phyloP scores from a whole-genome alignment of 306 rosid genomes.

The Dalbergia cochinchinensis region DNA sequence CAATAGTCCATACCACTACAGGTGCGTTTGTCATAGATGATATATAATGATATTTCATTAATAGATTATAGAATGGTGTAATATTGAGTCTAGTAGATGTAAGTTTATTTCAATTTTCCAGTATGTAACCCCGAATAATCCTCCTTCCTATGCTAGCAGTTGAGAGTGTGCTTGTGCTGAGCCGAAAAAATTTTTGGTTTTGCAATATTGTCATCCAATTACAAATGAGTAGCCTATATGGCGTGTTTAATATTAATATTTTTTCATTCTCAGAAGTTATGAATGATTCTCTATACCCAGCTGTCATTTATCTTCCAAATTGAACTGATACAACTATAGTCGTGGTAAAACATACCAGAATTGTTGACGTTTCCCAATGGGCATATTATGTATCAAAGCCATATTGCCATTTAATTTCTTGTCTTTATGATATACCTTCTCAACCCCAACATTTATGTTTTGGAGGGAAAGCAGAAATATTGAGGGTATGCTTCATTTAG shows the following conservation, averaged over 20 bases:
- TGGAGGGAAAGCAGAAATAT: background rate
- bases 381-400: conserved; percentile 14
- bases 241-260: background rate
- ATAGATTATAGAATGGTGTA: background rate
- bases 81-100: too few relatives aligned
- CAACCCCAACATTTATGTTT: background rate
- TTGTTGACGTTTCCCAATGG: conserved; percentile 20
- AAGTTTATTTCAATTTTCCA: too few relatives aligned
- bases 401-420: background rate
- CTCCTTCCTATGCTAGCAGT: conserved; percentile 19
- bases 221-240: conserved; percentile 36
- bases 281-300: background rate
- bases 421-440: background rate
- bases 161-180: conserved; percentile 48
- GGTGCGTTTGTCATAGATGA: conserved; percentile 93
- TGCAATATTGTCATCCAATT: conserved; percentile 39
- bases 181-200: conserved; percentile 33
- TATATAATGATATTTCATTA: conserved; percentile 5
- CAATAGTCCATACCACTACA: conserved; percentile 92
- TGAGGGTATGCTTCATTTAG: background rate
- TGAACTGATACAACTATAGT: conserved; percentile 1
- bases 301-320: background rate
- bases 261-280: background rate
- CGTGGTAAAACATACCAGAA: conserved; percentile 31
- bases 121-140: background rate